Base-by-base conservation (phyloP, 495 filamentous ascomycete genomes). In the Trichodelitschia bisporula region DNA sequence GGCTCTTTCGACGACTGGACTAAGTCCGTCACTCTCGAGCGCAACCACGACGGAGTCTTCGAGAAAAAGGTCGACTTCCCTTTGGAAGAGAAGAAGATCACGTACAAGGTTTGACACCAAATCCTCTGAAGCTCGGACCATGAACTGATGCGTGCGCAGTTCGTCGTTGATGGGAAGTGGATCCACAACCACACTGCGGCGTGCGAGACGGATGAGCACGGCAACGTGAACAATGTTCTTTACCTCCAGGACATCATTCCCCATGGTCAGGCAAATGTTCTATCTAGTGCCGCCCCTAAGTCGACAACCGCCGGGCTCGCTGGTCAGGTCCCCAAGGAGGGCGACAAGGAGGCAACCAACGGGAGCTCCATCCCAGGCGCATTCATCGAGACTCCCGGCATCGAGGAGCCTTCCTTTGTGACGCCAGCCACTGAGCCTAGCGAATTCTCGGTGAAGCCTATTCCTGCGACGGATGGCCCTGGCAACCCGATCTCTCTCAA, bases 1-100 rank as follows among this genome's bases (percentile, higher is more conserved):
- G 86, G 86, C 43, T 84, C 76, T 29, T 97, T 95, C 47, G 84
- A 97, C 50, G 64, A 80, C 55, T 97, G 86, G 86, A 58, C 63
- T 27, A 77, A 79, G 58, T 78, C 64, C 28, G 67, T 77, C 42
- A 66, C 70, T 56, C 61, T 97, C 29, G 69, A 79, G 27, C 72
- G 75, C 46, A 63, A 66, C 15, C 69, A 34, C 13, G 37, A 62
- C 38, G 63, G 66, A 28, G 41, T 54, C 36, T 86, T 83, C 39
- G 58, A 70, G 54, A 90, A 89, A 53, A 63, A 63, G 27, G 79
- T 95, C 13, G 55, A 62, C 19, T 57, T 93, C 12, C 60, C 74
- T 2, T 46, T 56, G 16, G 47, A 56, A 1, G 49, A 50, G 9
- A 56, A 72, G 31, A 86, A 83, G 52, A 66, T 84, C 28, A 60